These are phyloP conservation scores for Limonium bicolor DNA, from an alignment of 148 eudicot species.

Conservation along the genomic window DNA sequence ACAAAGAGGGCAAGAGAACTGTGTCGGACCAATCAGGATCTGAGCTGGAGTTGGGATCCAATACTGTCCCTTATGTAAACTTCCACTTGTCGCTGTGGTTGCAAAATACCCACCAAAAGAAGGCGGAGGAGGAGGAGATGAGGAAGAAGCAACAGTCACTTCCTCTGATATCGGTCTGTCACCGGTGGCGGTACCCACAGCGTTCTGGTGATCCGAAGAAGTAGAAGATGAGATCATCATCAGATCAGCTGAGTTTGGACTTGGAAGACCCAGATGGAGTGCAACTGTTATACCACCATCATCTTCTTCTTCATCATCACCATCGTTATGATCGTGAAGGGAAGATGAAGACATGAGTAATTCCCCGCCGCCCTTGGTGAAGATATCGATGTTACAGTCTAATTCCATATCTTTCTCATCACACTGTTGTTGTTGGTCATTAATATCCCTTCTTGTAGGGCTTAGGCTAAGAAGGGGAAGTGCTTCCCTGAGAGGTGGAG, in stretches of 20 bases:
- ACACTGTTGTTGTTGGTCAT: background rate
- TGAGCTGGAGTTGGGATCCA: conserved; percentile 97
- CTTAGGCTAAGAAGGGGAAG: conserved; percentile 6
- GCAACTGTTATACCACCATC: conserved; percentile 26
- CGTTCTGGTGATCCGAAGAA: background rate
- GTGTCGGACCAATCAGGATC: conserved; percentile 83
- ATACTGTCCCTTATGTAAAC: conserved; percentile 62
- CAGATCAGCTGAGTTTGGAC: conserved; percentile 12
- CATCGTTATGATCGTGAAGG: background rate
- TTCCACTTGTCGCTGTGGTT: conserved; percentile 1
- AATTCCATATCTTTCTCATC: too few species aligned
- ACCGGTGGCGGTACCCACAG: too few species aligned
- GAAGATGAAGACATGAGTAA: background rate
- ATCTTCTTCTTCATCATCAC: conserved; percentile 4
- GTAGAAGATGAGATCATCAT: conserved; percentile 8
- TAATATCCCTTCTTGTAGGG: conserved; percentile 1
- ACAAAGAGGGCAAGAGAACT: conserved; percentile 91
- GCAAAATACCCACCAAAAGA: background rate
- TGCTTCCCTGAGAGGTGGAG: conserved; percentile 4
- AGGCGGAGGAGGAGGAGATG: too few species aligned
- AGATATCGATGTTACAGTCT: conserved; percentile 2
- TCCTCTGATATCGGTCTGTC: conserved; percentile 5
- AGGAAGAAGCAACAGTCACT: conserved; percentile 6
- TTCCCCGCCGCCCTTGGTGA: conserved; percentile 6
- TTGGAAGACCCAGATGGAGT: conserved; percentile 45